Evolutionary conservation across 352 stramenopile genomes (phyloP), one percentile per base, ranked within the genome.

Genomic region (Pelagophyceae sp.): DNA sequence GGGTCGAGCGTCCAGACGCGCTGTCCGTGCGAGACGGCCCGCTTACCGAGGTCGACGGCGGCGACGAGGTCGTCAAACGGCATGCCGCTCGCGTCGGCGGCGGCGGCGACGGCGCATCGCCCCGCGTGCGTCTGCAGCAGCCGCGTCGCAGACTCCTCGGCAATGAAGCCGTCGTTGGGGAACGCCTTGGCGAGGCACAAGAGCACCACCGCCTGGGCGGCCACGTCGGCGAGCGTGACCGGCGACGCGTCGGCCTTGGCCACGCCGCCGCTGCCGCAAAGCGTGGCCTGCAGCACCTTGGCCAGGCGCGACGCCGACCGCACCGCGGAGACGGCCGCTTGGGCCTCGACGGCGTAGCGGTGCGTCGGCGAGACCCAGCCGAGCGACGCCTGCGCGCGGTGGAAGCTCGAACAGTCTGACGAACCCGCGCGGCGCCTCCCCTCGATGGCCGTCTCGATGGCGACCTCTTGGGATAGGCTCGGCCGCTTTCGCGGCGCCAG

Each of bases 1-100:
- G 87, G 87, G 82, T 91, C 87, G 0, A 89, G 72, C 29, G 77
- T 80, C 85, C 85, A 91, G 5, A 84, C 51, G 65, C 84, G 81
- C 72, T 37, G 17, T 58, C 35, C 33, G 11, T 11, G 20, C 63
- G 76, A 32, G 45, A 54, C 11, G 45, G 11, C 45, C 45, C 71
- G 72, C 79, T 84, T 76, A n/a, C 80, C 80, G 60, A 80, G 79
- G 63, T 86, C 80, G 31, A 88, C 85, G 50, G 63, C 70, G 32
- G 76, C 50, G 40, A 77, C 72, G 20, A 86, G 29, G 0, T 77
- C 61, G 37, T 83, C 67, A 72, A 77, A 69, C 25, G 37, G 64
- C 51, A 45, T 1, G 51, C 75, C 70, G 5, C 1, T 19, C 45
- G 72, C 29, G 45, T 78, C 77, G 38, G 80, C 78, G 15, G 79